phyloP scores from a whole-genome alignment of 2,329 filamentous ascomycete genomes.

The Aspergillus transmontanensis region DNA sequence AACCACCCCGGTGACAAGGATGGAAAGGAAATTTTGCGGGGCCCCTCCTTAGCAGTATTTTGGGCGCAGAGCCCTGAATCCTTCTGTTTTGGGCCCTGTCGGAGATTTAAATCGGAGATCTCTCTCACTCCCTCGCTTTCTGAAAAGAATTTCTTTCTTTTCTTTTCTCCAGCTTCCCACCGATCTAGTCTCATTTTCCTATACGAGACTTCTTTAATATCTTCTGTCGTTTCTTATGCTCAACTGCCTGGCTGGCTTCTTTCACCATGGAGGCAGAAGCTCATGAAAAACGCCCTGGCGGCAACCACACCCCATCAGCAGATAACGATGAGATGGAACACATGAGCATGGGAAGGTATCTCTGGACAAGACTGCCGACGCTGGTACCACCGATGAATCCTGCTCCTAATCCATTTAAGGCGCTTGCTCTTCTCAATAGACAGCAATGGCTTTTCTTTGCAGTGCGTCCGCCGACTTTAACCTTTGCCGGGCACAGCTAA shows the following conservation, averaged over 20 bases:
- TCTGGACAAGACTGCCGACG: constrained; percentile 56
- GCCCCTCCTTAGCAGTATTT: not conserved
- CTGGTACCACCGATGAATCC: constrained; percentile 59
- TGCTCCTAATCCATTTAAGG: constrained; percentile 56
- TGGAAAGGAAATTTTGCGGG: not conserved
- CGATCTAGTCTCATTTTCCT: not conserved
- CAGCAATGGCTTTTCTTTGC: constrained; percentile 64
- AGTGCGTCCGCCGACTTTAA: constrained; percentile 24
- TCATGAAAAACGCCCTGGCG: not conserved
- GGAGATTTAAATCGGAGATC: not conserved
- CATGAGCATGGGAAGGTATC: constrained; percentile 48
- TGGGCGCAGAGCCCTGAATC: not conserved
- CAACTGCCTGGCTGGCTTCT: not conserved
- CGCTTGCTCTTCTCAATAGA: constrained; percentile 53
- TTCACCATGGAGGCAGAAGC: not conserved
- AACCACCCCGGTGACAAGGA: not conserved
- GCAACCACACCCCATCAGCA: not conserved
- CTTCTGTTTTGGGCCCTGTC: not conserved
- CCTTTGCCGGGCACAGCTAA: constrained; percentile 5
- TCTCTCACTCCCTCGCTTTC: not conserved
- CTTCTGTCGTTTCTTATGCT: not conserved
- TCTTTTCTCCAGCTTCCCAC: not conserved
- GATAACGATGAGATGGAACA: constrained; percentile 18
- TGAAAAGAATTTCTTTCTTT: not conserved
- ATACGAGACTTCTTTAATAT: not conserved